A percentile compares a stretch with the other conserved stretches of the same genome.
Conservation (phyloP, 805 yeast genomes). For the Jamesozyma spencerorum region DNA sequence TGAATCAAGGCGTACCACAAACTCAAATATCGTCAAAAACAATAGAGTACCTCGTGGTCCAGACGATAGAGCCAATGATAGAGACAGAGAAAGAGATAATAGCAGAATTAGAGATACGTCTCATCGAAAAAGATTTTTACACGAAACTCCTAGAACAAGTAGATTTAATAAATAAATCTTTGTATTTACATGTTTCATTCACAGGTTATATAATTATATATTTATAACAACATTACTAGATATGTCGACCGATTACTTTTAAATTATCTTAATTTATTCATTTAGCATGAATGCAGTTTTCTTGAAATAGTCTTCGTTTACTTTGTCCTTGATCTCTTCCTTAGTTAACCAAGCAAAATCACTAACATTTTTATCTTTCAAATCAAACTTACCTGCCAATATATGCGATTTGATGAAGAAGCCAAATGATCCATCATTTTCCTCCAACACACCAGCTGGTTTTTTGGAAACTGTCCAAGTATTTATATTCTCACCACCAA, state of each 20-base stretch:
- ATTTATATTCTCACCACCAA: conserved; percentile 72
- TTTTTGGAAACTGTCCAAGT: conserved; percentile 87
- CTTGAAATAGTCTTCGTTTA: conserved; percentile 46
- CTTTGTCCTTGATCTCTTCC: conserved; percentile 56
- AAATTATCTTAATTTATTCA: background rate
- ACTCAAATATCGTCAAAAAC: background rate
- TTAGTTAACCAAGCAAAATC: conserved; percentile 79
- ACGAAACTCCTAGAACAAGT: conserved; percentile 8
- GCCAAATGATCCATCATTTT: conserved; percentile 33
- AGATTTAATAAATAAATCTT: conserved; percentile 10
- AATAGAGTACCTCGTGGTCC: conserved; percentile 1
- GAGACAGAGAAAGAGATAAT: background rate
- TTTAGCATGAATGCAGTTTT: conserved; percentile 38
- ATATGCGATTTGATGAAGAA: conserved; percentile 82
- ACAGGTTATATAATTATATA: conserved; percentile 2
- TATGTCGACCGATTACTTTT: background rate
- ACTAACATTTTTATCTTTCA: conserved; percentile 31
- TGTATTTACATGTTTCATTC: conserved; percentile 4
- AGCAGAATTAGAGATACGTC: background rate
- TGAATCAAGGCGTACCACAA: conserved; percentile 1
- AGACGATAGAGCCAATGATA: too few species aligned
- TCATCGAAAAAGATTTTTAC: conserved; percentile 6
- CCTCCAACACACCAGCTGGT: conserved; percentile 65
- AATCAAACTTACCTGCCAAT: conserved; percentile 66
- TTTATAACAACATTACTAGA: background rate